phyloP scores from a whole-genome alignment of 139 green algal species.

The Ettlia oleoabundans region DNA sequence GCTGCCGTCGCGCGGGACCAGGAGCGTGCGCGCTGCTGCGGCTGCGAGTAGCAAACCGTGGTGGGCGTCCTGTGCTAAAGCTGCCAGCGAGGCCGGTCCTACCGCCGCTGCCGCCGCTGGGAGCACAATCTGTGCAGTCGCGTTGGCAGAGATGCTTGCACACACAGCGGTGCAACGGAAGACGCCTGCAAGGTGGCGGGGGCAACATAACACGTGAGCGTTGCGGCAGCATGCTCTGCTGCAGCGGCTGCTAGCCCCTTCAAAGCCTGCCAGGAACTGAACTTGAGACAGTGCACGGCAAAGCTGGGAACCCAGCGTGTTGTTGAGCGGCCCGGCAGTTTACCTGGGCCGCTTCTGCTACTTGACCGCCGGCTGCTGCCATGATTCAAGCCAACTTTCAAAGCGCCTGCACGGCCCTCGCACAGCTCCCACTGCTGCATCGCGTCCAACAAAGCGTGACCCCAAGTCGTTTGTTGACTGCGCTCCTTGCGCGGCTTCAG shows the following conservation, averaged over 20 bases:
- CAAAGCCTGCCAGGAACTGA: too few species aligned
- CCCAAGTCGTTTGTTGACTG: too few species aligned
- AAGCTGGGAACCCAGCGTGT: too few species aligned
- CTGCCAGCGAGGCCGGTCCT: background rate
- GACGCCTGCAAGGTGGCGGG: background rate
- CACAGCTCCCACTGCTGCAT: background rate
- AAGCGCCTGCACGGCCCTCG: background rate
- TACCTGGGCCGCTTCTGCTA: too few species aligned
- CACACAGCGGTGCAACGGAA: background rate
- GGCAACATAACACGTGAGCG: too few species aligned
- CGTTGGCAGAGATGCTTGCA: slow-evolving; percentile 17
- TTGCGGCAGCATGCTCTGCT: too few species aligned
- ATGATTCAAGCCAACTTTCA: background rate
- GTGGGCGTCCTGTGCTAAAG: background rate
- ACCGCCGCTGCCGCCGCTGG: background rate
- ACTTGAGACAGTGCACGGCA: too few species aligned
- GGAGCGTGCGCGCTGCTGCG: background rate
- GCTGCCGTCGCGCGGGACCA: background rate
- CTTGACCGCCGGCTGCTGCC: too few species aligned
- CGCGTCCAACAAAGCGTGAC: too few species aligned
- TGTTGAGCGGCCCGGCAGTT: too few species aligned
- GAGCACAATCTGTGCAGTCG: background rate
- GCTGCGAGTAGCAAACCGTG: background rate
- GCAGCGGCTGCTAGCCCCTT: too few species aligned
- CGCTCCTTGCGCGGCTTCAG: too few species aligned